phyloP scores from a whole-genome alignment of 345 rosid species.

The Populus pruinosa region DNA sequence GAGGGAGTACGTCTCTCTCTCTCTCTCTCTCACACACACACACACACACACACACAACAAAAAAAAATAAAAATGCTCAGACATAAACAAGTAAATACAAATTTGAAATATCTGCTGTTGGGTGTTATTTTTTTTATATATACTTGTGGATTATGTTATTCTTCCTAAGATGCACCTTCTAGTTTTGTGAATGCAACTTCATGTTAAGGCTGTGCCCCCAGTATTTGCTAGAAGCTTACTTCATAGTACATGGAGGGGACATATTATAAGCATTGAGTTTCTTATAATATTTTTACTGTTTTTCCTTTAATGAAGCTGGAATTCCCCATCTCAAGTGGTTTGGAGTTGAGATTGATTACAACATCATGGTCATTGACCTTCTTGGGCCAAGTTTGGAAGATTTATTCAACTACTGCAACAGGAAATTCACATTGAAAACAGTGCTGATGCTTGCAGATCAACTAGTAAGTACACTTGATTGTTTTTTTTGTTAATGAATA shows the following conservation, averaged over 20 bases:
- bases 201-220: not conserved
- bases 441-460: conserved; percentile 92
- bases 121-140: not conserved
- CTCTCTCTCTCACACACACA: not conserved
- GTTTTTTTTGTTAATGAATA: not conserved
- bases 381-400: conserved; percentile 93
- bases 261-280: not conserved
- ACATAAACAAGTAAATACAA: not conserved
- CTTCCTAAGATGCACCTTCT: not conserved
- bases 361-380: conserved; percentile 80
- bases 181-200: not conserved
- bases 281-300: conserved; percentile 1
- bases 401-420: conserved; percentile 71
- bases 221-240: not conserved
- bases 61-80: no score
- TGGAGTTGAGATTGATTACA: conserved; percentile 78
- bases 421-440: conserved; percentile 68
- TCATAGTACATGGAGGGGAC: not conserved
- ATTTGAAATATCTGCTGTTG: not conserved
- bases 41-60: not conserved
- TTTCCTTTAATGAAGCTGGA: conserved; percentile 49
- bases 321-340: conserved; percentile 85
- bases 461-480: conserved; percentile 40
- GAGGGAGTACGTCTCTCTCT: conserved; percentile 57
- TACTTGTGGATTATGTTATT: not conserved